Evolutionary conservation across 2,329 filamentous ascomycete species (phyloP).

Genomic region (Magnaporthiopsis poae): DNA sequence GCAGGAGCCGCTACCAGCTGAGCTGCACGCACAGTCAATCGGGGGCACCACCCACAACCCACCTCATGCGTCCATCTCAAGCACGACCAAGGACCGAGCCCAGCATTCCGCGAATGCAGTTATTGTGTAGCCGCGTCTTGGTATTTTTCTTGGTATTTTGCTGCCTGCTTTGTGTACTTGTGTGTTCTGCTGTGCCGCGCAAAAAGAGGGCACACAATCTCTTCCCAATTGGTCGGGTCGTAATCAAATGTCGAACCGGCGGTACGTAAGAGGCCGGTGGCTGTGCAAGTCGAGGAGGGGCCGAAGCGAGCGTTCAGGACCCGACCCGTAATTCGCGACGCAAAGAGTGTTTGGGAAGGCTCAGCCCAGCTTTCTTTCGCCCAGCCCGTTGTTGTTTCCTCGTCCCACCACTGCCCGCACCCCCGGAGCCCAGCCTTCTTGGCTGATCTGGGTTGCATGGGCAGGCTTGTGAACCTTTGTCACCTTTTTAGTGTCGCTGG

Average conservation of each 20-base stretch:
- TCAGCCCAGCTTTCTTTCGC: background rate
- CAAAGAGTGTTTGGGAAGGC: background rate
- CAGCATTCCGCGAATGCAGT: no score
- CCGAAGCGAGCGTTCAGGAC: background rate
- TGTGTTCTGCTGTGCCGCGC: no score
- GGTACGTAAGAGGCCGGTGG: background rate
- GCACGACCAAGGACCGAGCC: no score
- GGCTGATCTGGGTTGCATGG: background rate
- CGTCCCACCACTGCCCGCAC: background rate
- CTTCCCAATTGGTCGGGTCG: background rate
- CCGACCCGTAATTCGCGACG: background rate
- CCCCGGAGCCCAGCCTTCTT: background rate
- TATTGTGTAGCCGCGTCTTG: no score
- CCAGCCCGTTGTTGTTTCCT: background rate
- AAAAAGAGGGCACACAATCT: background rate
- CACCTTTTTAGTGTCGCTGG: no score
- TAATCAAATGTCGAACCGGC: background rate
- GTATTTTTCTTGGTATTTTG: no score
- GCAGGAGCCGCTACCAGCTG: background rate
- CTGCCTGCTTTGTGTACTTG: no score
- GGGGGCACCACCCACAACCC: no score
- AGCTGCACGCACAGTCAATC: background rate
- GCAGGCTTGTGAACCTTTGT: no score
- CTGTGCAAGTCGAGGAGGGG: background rate
- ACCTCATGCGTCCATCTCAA: no score